phyloP scores from a whole-genome alignment of 331 rosid species.

The Stylosanthes scabra region DNA sequence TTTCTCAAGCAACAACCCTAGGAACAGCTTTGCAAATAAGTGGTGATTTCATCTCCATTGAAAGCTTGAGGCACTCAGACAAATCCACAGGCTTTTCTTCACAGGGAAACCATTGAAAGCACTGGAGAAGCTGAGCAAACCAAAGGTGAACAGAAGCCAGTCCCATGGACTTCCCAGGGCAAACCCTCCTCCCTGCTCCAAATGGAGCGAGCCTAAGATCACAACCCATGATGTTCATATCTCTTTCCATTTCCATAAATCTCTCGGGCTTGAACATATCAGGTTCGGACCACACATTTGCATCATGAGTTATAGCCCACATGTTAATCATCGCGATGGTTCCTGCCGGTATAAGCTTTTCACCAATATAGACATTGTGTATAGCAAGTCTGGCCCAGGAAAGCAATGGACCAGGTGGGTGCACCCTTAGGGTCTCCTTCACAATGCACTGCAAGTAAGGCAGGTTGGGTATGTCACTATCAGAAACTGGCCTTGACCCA shows the following conservation, averaged over 20 bases:
- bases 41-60: conserved; percentile 78
- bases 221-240: conserved; percentile 59
- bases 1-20: conserved; percentile 40
- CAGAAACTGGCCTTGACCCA: conserved; percentile 39
- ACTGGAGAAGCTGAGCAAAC: conserved; percentile 72
- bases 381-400: conserved; percentile 88
- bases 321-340: conserved; percentile 84
- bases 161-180: conserved; percentile 87
- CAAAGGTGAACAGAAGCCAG: conserved; percentile 77
- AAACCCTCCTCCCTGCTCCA: conserved; percentile 78
- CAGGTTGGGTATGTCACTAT: conserved; percentile 63
- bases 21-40: conserved; percentile 66
- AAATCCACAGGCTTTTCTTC: conserved; percentile 48
- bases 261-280: conserved; percentile 61
- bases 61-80: conserved; percentile 68
- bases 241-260: conserved; percentile 47
- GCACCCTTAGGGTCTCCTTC: conserved; percentile 71
- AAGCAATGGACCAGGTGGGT: conserved; percentile 86
- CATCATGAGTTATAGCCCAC: conserved; percentile 80
- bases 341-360: conserved; percentile 61
- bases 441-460: conserved; percentile 69
- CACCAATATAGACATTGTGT: conserved; percentile 60
- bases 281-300: conserved; percentile 57
- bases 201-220: conserved; percentile 82
- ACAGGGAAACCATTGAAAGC: conserved; percentile 53